A percentile compares a stretch with the other conserved stretches of the same genome.
Evolutionary conservation across 1,284 basidiomycete species (phyloP).

Genomic region (Bondarzewia mesenterica): DNA sequence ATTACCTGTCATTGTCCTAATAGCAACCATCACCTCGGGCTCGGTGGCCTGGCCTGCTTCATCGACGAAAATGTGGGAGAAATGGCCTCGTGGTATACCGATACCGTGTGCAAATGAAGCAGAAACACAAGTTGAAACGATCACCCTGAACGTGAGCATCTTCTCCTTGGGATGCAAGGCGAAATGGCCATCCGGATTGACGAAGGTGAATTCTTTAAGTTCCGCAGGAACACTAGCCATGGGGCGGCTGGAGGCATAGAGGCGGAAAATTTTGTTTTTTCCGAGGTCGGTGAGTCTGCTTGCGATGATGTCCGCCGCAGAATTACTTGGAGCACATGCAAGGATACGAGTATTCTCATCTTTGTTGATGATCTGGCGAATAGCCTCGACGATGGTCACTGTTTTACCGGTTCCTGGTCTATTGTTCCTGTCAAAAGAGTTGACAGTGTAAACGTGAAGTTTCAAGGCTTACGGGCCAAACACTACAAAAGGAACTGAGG

Average conservation of each 20-base stretch:
- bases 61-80: conserved; percentile 56
- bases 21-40: conserved; percentile 45
- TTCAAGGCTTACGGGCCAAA: conserved; percentile 53
- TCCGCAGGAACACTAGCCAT: conserved; percentile 34
- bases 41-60: conserved; percentile 60
- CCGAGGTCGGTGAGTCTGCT: conserved; percentile 35
- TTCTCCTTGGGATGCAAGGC: conserved; percentile 31
- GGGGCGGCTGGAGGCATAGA: conserved; percentile 54
- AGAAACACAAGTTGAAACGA: conserved; percentile 56
- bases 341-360: conserved; percentile 41
- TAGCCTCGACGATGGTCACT: conserved; percentile 57
- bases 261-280: conserved; percentile 41
- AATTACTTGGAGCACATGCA: conserved; percentile 58
- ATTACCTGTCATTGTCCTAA: conserved; percentile 36
- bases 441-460: background rate
- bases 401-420: conserved; percentile 68
- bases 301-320: conserved; percentile 55
- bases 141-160: conserved; percentile 41
- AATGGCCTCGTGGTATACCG: conserved; percentile 50
- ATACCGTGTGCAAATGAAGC: conserved; percentile 47
- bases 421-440: background rate
- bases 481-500: conserved; percentile 48
- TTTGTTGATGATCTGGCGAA: conserved; percentile 42
- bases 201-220: conserved; percentile 34
- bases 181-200: conserved; percentile 34